phyloP scores from a whole-genome alignment of 768 basidiomycete genomes.

The Kwoniella sp. region DNA sequence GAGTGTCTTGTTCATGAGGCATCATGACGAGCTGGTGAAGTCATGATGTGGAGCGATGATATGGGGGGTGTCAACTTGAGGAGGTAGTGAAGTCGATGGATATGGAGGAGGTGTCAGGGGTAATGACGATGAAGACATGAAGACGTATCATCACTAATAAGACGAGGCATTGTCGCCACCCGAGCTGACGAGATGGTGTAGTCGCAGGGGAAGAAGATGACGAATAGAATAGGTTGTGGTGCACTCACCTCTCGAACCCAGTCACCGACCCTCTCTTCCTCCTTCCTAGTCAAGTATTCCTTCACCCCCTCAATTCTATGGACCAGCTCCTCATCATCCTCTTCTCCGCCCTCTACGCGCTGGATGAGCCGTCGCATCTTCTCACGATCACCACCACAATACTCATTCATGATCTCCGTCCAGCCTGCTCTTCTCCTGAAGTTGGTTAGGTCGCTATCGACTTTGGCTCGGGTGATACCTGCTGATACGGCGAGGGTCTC shows the following conservation, averaged over 20 bases:
- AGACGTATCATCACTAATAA: too few species aligned
- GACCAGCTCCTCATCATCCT: conserved; percentile 22
- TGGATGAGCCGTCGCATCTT: conserved; percentile 35
- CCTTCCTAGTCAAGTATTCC: conserved; percentile 33
- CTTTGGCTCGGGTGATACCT: conserved; percentile 30
- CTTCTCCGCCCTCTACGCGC: conserved; percentile 19
- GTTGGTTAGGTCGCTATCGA: conserved; percentile 45
- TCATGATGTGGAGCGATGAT: neutral
- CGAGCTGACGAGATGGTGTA: neutral
- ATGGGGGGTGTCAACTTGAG: neutral
- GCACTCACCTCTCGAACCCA: conserved; percentile 49
- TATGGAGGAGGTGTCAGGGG: too few species aligned
- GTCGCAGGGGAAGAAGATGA: neutral
- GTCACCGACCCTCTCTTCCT: conserved; percentile 37
- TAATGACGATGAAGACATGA: too few species aligned
- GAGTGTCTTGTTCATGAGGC: neutral
- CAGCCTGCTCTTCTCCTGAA: conserved; percentile 46
- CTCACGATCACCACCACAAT: conserved; percentile 18
- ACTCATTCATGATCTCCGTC: conserved; percentile 38
- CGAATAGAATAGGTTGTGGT: too few species aligned
- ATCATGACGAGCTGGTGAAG: conserved; percentile 14
- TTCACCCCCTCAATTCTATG: conserved; percentile 31
- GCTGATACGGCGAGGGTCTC: conserved; percentile 22
- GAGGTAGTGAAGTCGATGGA: conserved; percentile 9
- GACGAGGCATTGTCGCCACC: neutral